Evolutionary conservation across 352 stramenopile genomes (phyloP).

Genomic region (Phytophthora hibernalis): DNA sequence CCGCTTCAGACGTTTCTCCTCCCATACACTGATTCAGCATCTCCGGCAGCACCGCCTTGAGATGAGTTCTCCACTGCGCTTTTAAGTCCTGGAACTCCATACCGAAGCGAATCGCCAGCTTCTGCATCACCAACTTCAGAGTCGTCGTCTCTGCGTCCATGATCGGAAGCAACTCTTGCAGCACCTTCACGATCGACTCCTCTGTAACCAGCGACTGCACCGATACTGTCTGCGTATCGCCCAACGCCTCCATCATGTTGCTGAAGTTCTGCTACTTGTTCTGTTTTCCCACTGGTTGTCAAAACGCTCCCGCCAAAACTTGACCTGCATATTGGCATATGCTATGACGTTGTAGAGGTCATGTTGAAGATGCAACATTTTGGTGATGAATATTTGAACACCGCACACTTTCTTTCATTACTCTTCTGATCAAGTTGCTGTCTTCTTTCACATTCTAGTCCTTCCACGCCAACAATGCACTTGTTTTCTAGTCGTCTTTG

Average conservation of each 20-base stretch:
- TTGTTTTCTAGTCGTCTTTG: constrained; percentile 61
- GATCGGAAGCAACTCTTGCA: constrained; percentile 61
- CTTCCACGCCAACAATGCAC: constrained; percentile 9
- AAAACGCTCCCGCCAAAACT: constrained; percentile 29
- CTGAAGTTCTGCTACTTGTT: background rate
- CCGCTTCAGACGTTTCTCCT: constrained; percentile 19
- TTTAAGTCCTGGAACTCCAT: constrained; percentile 57
- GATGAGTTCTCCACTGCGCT: constrained; percentile 47
- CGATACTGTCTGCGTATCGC: constrained; percentile 15
- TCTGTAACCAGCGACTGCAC: constrained; percentile 33
- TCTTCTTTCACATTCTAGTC: constrained; percentile 22
- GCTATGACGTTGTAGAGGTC: background rate
- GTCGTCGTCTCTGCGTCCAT: constrained; percentile 65
- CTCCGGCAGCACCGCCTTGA: constrained; percentile 61
- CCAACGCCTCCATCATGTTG: constrained; percentile 44
- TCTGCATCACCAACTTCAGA: constrained; percentile 55
- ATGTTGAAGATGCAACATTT: background rate
- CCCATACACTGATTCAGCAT: constrained; percentile 47
- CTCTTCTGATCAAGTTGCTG: constrained; percentile 3
- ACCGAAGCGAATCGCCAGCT: constrained; percentile 56
- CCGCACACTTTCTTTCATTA: constrained; percentile 15
- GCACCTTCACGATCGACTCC: constrained; percentile 38
- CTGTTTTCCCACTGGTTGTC: constrained; percentile 22
- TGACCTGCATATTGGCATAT: constrained; percentile 4
- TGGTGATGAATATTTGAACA: background rate